Conservation (phyloP, 768 basidiomycete species). For the Auricularia auricula-judae region DNA sequence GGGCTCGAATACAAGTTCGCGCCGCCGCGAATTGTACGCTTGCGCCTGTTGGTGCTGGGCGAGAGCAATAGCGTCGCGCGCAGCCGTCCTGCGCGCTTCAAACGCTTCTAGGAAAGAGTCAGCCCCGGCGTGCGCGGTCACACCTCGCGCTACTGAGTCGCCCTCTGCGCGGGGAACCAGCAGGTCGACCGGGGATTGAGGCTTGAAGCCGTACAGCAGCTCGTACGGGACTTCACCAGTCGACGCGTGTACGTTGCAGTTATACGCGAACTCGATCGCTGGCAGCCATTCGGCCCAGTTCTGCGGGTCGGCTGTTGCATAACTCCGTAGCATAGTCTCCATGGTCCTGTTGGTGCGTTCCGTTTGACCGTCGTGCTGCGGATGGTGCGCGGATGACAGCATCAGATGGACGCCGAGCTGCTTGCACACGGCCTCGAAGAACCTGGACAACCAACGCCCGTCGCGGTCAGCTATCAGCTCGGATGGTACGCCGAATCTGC, state of each 20-base stretch:
- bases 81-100: not conserved
- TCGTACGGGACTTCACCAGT: constrained; percentile 28
- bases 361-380: constrained; percentile 22
- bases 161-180: not conserved
- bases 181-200: not conserved
- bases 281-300: constrained; percentile 16
- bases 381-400: constrained; percentile 12
- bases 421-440: constrained; percentile 3
- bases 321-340: constrained; percentile 16
- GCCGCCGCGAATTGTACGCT: constrained; percentile 13
- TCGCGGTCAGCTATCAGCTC: constrained; percentile 7
- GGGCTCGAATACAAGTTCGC: constrained; percentile 11
- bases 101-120: not conserved
- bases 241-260: constrained; percentile 21
- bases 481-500: constrained; percentile 2
- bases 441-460: constrained; percentile 2
- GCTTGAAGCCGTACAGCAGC: constrained; percentile 22
- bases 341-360: constrained; percentile 19
- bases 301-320: constrained; percentile 21
- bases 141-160: not conserved
- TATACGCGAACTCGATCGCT: constrained; percentile 18
- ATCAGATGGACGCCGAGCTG: constrained; percentile 1
- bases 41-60: constrained; percentile 16
- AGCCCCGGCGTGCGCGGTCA: not conserved
- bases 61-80: constrained; percentile 10